Conservation (phyloP, 2,329 filamentous ascomycete species). For the Pseudogymnoascus sp. region DNA sequence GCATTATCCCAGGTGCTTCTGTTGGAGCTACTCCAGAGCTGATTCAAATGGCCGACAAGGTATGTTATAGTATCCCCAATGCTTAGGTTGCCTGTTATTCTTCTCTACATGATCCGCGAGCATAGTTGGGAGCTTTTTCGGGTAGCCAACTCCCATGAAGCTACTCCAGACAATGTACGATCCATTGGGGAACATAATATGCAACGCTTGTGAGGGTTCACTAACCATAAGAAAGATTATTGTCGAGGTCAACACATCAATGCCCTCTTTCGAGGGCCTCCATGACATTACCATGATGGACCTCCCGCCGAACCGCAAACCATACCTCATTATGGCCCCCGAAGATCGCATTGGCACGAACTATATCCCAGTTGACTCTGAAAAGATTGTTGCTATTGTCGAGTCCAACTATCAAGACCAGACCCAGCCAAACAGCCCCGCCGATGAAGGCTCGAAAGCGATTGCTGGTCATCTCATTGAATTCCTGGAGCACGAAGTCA, state of each 20-base stretch:
- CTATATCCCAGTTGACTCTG: conserved; percentile 76
- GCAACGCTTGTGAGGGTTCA: not conserved
- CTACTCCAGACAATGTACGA: conserved; percentile 83
- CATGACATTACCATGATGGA: conserved; percentile 92
- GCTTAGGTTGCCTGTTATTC: conserved; percentile 40
- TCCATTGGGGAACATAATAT: not conserved
- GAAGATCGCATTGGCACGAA: conserved; percentile 81
- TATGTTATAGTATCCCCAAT: conserved; percentile 22
- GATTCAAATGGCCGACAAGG: conserved; percentile 84
- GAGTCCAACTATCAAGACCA: conserved; percentile 78
- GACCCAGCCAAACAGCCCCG: conserved; percentile 66
- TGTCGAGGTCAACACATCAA: conserved; percentile 83
- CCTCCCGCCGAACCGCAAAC: conserved; percentile 71
- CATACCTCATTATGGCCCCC: conserved; percentile 76
- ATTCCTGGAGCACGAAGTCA: conserved; percentile 78
- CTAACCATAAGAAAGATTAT: conserved; percentile 52
- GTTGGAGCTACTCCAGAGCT: conserved; percentile 82
- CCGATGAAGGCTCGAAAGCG: conserved; percentile 62
- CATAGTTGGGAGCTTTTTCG: conserved; percentile 66
- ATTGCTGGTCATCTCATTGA: conserved; percentile 80
- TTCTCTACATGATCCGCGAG: conserved; percentile 84
- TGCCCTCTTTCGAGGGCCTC: conserved; percentile 77
- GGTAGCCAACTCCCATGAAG: conserved; percentile 60
- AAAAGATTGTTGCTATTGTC: conserved; percentile 76
- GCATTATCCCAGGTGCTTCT: conserved; percentile 78